phyloP scores from a whole-genome alignment of 2,329 filamentous ascomycete genomes.

The Stagonosporopsis tanaceti region DNA sequence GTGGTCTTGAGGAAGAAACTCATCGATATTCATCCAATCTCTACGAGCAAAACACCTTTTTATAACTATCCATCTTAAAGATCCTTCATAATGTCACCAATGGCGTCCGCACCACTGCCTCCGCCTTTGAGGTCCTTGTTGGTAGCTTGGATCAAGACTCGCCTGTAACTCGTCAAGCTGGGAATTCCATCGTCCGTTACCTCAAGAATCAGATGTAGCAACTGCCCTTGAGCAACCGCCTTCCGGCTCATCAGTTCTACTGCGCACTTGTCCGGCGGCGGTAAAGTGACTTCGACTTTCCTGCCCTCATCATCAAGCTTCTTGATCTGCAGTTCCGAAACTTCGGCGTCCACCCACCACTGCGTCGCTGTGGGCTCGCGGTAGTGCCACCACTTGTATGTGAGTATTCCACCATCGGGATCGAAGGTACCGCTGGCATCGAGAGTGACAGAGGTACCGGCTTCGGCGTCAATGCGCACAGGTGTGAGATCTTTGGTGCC shows the following conservation, averaged over 20 bases:
- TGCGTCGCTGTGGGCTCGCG: conserved; percentile 54
- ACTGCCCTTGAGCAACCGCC: conserved; percentile 52
- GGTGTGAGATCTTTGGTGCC: conserved; percentile 49
- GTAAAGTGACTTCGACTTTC: conserved; percentile 52
- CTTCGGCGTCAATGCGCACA: conserved; percentile 52
- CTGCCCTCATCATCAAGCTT: conserved; percentile 38
- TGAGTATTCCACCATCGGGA: conserved; percentile 54
- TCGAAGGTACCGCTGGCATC: conserved; percentile 59
- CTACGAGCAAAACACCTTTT: neutral
- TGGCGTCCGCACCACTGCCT: conserved; percentile 2
- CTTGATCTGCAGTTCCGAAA: conserved; percentile 50
- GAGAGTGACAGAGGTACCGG: conserved; percentile 51
- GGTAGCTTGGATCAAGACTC: conserved; percentile 52
- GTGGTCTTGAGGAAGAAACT: too few relatives aligned
- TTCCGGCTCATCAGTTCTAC: conserved; percentile 48
- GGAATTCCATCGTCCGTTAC: conserved; percentile 57
- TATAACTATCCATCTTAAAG: neutral
- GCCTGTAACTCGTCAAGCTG: conserved; percentile 57
- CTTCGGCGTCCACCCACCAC: conserved; percentile 53
- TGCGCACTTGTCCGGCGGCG: conserved; percentile 53
- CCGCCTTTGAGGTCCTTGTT: conserved; percentile 43
- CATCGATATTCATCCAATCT: neutral
- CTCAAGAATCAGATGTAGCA: conserved; percentile 60
- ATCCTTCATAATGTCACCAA: conserved; percentile 9
- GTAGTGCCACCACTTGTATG: conserved; percentile 63